A percentile compares a stretch with the other conserved stretches of the same genome.
Conservation (phyloP, 2,329 filamentous ascomycete genomes). For the Colletotrichum trifolii region DNA sequence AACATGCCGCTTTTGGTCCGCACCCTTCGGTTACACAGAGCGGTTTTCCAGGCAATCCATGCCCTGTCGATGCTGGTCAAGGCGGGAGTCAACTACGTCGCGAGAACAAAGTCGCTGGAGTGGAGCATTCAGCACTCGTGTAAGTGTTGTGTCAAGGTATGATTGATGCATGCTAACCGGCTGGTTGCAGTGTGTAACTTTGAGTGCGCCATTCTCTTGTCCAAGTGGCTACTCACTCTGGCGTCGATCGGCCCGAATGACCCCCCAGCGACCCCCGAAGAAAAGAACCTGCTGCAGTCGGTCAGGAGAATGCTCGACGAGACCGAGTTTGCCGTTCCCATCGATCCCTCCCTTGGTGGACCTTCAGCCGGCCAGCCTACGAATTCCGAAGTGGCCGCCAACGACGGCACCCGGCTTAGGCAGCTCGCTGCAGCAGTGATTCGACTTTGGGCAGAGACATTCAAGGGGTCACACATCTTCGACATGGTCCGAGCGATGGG, state of each 20-base stretch:
- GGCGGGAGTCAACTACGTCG: constrained; percentile 70
- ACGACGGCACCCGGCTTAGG: constrained; percentile 62
- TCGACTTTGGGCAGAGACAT: constrained; percentile 70
- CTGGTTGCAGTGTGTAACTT: constrained; percentile 64
- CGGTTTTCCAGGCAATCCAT: constrained; percentile 75
- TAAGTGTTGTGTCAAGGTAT: constrained; percentile 49
- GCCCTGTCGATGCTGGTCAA: constrained; percentile 75
- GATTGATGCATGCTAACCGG: constrained; percentile 36
- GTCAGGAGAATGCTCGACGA: constrained; percentile 70
- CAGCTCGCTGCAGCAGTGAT: constrained; percentile 69
- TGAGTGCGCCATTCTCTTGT: constrained; percentile 70
- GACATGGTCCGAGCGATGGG: constrained; percentile 70
- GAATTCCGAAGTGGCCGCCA: constrained; percentile 55
- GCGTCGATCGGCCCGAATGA: constrained; percentile 62
- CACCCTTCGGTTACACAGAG: constrained; percentile 69
- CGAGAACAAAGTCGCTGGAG: constrained; percentile 68
- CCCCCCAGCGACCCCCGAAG: constrained; percentile 61
- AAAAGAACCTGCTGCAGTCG: constrained; percentile 65
- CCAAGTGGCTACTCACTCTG: constrained; percentile 70
- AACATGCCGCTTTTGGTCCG: constrained; percentile 68
- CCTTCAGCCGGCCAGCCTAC: constrained; percentile 49
- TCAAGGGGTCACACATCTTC: constrained; percentile 71
- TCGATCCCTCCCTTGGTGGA: constrained; percentile 65
- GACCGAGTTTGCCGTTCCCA: constrained; percentile 70
- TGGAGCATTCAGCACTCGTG: constrained; percentile 73